These are phyloP conservation scores for Beauveria australis DNA, from an alignment of 2,329 filamentous ascomycete species.

Conservation along the genomic window DNA sequence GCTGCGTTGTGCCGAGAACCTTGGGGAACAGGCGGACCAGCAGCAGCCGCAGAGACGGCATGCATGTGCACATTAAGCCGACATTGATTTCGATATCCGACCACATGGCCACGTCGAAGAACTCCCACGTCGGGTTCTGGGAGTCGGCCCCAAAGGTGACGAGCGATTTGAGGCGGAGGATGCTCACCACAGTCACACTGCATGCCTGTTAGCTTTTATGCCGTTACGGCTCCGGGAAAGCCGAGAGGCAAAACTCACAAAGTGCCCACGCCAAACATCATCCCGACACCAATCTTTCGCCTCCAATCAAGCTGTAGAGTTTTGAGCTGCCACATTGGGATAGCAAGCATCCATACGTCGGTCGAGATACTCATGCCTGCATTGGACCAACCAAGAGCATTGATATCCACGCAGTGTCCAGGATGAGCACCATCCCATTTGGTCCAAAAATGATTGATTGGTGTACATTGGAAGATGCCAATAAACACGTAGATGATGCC, in stretches of 20 bases:
- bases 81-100: slow-evolving; percentile 31
- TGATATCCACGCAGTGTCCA: slow-evolving; percentile 33
- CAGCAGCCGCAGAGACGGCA: slow-evolving; percentile 28
- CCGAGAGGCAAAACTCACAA: slow-evolving; percentile 23
- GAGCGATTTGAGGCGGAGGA: slow-evolving; percentile 21
- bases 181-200: slow-evolving; percentile 24
- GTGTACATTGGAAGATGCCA: slow-evolving; percentile 30
- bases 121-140: slow-evolving; percentile 22
- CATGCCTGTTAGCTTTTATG: background rate
- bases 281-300: slow-evolving; percentile 33
- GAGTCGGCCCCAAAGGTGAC: slow-evolving; percentile 20
- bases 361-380: slow-evolving; percentile 33
- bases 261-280: slow-evolving; percentile 37
- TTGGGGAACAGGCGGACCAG: slow-evolving; percentile 31
- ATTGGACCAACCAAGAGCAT: slow-evolving; percentile 32
- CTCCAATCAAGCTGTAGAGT: slow-evolving; percentile 27
- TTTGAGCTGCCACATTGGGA: slow-evolving; percentile 31
- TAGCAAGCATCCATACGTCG: slow-evolving; percentile 34
- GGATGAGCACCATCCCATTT: slow-evolving; percentile 31
- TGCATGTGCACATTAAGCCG: slow-evolving; percentile 31
- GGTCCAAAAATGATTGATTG: slow-evolving; percentile 32
- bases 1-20: slow-evolving; percentile 22
- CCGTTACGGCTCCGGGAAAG: too few relatives aligned
- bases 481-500: slow-evolving; percentile 25
- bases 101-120: slow-evolving; percentile 23